Evolutionary conservation across 1,284 basidiomycete species (phyloP), one percentile per base, ranked within the genome.

Genomic region (Leucoagaricus sp.): DNA sequence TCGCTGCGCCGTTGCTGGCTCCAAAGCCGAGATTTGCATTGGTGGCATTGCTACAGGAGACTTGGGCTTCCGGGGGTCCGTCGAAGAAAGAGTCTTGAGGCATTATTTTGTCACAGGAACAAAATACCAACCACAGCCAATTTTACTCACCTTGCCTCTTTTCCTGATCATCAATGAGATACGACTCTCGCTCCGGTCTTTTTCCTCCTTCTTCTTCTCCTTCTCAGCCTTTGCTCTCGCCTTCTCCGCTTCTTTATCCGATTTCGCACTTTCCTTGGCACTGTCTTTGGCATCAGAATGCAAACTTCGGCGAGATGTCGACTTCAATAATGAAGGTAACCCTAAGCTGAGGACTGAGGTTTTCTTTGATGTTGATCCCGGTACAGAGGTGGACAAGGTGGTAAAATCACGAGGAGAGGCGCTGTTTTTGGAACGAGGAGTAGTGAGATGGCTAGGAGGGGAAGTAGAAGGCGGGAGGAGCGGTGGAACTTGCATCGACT

Each of bases 161-260:
- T 90, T 94, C 65, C 95, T 79, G 29, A 93, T 91, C 78, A 94
- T 93, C 65, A 96, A 79, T 29, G 91, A 92, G 64, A 93, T 92
- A 66, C 91, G 81, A 68, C 91, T 91, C 71, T 93, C 89, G 61
- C 89, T 89, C 44, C 89, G 78, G 58, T 89, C 82, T 55, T 92
- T 49, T 5, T 55, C 89, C 65, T 89, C 89, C 74, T 87, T 89
- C 63, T 75, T 72, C 67, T 77, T 84, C 64, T 87, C 85, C 66
- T 83, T 86, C 61, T 77, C 76, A 6, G 63, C 59, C 66, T 85
- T 89, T 65, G 79, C 80, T 63, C 78, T 84, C 56, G 73, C 72
- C 57, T 78, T 77, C 62, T 76, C 73, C 40, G 69, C 72, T 41
- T 73, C 71, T 58, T 77, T 77, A 5, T 63, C 62, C 17, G 48